These are phyloP conservation scores for Fusarium nelsonii DNA, from an alignment of 2,329 filamentous ascomycete species.

Conservation along the genomic window DNA sequence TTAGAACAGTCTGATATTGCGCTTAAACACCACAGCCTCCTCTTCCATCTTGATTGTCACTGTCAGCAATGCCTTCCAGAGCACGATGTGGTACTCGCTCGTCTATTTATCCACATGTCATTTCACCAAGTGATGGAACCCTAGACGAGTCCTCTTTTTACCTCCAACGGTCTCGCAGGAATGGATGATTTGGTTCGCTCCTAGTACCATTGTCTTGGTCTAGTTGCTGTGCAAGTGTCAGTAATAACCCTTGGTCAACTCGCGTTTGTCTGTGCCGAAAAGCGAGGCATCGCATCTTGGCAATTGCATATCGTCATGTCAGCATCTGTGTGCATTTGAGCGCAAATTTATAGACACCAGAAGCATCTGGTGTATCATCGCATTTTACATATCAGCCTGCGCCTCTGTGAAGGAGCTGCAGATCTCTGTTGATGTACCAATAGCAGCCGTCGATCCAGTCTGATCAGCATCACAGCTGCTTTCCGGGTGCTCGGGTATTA, in stretches of 20 bases:
- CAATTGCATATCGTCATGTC: constrained; percentile 17
- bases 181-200: background rate
- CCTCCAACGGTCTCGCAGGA: background rate
- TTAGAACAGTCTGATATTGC: background rate
- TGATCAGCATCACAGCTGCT: constrained; percentile 63
- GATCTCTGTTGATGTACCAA: constrained; percentile 72
- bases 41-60: background rate
- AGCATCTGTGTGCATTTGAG: constrained; percentile 30
- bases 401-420: constrained; percentile 60
- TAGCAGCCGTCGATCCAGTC: constrained; percentile 69
- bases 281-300: constrained; percentile 8
- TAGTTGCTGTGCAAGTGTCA: constrained; percentile 4
- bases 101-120: constrained; percentile 23
- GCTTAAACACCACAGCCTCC: constrained; percentile 8
- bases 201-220: background rate
- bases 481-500: constrained; percentile 67
- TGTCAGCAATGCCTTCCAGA: constrained; percentile 21
- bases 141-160: background rate
- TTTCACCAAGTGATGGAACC: constrained; percentile 5
- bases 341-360: constrained; percentile 30
- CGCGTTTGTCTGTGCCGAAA: constrained; percentile 28
- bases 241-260: background rate
- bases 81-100: background rate
- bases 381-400: constrained; percentile 26
- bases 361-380: constrained; percentile 32